These are phyloP conservation scores for Paraphoma sp. DNA, from an alignment of 2,329 filamentous ascomycete genomes.

Conservation along the genomic window DNA sequence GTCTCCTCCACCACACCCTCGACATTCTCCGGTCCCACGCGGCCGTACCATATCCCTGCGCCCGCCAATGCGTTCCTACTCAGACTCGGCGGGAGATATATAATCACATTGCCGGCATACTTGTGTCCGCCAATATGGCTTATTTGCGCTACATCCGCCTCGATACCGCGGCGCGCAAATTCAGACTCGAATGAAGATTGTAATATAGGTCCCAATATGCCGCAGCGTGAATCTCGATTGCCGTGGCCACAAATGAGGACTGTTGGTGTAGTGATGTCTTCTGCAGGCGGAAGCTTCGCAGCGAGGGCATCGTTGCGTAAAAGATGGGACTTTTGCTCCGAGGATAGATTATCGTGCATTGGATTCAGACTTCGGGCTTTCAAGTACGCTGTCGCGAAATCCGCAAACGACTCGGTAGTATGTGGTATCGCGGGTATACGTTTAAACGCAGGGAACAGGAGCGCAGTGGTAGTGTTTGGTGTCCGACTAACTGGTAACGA, in stretches of 20 bases:
- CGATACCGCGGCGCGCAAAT: constrained; percentile 58
- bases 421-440: constrained; percentile 76
- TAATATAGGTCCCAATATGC: constrained; percentile 77
- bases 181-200: constrained; percentile 71
- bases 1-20: constrained; percentile 79
- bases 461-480: constrained; percentile 55
- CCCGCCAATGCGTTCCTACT: constrained; percentile 66
- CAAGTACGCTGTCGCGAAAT: constrained; percentile 69
- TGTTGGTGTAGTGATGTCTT: constrained; percentile 38
- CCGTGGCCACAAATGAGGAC: constrained; percentile 90
- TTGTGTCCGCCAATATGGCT: constrained; percentile 87
- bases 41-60: constrained; percentile 81
- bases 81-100: constrained; percentile 71
- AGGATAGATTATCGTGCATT: constrained; percentile 64
- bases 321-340: constrained; percentile 55
- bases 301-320: constrained; percentile 58
- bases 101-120: constrained; percentile 82
- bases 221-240: constrained; percentile 81
- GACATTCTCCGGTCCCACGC: constrained; percentile 76
- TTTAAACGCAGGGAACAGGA: constrained; percentile 83
- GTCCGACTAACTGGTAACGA: constrained; percentile 61
- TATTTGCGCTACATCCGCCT: constrained; percentile 71
- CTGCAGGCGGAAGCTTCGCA: constrained; percentile 60
- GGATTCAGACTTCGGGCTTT: constrained; percentile 68
- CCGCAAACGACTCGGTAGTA: constrained; percentile 61